phyloP scores from a whole-genome alignment of 306 rosid species.

The Cicer pinnatifidum region DNA sequence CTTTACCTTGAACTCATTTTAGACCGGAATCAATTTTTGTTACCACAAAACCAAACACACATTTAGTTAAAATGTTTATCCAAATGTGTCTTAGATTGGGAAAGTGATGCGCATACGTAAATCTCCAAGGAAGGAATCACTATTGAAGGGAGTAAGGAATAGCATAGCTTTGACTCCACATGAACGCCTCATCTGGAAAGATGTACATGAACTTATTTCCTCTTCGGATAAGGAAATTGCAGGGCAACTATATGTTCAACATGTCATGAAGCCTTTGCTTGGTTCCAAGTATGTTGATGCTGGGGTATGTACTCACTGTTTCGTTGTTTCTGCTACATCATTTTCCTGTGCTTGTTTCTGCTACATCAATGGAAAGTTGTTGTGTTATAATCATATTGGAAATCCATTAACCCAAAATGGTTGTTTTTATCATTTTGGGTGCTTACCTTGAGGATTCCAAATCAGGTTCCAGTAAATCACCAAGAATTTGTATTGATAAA shows the following conservation, averaged over 20 bases:
- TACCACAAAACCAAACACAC: background rate
- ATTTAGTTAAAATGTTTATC: background rate
- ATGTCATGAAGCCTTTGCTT: slow-evolving; percentile 77
- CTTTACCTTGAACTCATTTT: too few relatives aligned
- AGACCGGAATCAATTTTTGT: too few relatives aligned
- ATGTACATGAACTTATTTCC: slow-evolving; percentile 53
- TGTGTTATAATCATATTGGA: background rate
- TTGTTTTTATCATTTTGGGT: slow-evolving; percentile 13
- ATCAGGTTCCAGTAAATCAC: background rate
- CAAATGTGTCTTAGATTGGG: slow-evolving; percentile 61
- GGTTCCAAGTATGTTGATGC: slow-evolving; percentile 80
- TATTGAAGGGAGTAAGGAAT: slow-evolving; percentile 40
- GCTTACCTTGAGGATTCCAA: slow-evolving; percentile 1
- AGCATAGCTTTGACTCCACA: slow-evolving; percentile 56
- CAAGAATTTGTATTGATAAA: background rate
- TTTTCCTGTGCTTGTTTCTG: slow-evolving; percentile 19
- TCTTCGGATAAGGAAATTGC: slow-evolving; percentile 64
- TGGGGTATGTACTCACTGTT: slow-evolving; percentile 63
- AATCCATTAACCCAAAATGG: slow-evolving; percentile 28
- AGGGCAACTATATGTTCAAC: slow-evolving; percentile 62
- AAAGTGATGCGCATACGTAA: slow-evolving; percentile 82
- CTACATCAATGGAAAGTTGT: background rate
- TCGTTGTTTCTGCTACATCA: background rate
- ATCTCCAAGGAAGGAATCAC: slow-evolving; percentile 55
- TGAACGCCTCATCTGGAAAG: slow-evolving; percentile 76